Evolutionary conservation across 1,139 yeast species (phyloP).

Genomic region (Scheffersomyces quercinus): DNA sequence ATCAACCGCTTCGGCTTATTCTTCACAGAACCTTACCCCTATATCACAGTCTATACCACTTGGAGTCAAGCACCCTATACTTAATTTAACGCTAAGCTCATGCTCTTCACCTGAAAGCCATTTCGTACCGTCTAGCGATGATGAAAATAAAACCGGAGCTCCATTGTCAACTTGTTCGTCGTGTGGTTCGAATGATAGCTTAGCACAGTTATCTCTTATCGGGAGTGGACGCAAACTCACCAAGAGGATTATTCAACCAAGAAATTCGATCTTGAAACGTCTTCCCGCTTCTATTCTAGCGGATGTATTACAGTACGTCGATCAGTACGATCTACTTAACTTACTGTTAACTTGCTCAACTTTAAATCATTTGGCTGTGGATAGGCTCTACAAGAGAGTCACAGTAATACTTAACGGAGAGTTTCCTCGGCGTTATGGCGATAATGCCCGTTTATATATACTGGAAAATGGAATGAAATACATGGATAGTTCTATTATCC

Average conservation of each 20-base stretch:
- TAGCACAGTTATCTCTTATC: neutral
- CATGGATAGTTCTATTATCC: constrained; percentile 35
- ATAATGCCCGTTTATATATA: constrained; percentile 20
- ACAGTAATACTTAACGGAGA: constrained; percentile 34
- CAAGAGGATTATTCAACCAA: constrained; percentile 6
- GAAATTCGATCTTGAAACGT: constrained; percentile 6
- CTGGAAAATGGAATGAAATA: constrained; percentile 30
- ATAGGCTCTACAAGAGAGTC: constrained; percentile 31
- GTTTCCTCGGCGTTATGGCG: constrained; percentile 24
- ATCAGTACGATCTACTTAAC: constrained; percentile 33
- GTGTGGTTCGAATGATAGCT: no score
- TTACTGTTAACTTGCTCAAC: constrained; percentile 25
- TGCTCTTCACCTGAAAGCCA: neutral
- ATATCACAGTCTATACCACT: no score
- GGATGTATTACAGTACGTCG: constrained; percentile 21
- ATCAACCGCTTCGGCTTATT: no score
- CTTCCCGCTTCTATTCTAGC: constrained; percentile 17
- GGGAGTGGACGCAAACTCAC: neutral
- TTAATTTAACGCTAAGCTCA: neutral
- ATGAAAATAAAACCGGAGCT: neutral
- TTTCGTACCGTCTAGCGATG: neutral
- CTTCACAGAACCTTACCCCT: no score
- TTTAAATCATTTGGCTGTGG: constrained; percentile 24
- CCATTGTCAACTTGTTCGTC: neutral
- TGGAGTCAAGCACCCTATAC: neutral